phyloP scores from a whole-genome alignment of 108 stramenopile genomes.

The Pseudonitzschia pungens region DNA sequence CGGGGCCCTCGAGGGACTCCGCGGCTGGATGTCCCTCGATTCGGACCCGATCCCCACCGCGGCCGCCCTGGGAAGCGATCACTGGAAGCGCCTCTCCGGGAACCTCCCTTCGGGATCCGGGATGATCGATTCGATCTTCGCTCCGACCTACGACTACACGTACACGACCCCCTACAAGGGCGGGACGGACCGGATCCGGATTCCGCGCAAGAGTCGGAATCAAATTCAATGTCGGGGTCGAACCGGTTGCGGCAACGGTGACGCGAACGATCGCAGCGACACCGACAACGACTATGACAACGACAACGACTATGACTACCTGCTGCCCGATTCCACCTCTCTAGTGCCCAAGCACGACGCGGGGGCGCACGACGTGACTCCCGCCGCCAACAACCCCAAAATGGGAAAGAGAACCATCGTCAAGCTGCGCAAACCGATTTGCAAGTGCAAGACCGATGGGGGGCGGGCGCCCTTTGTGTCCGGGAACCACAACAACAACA shows the following conservation, averaged over 20 bases:
- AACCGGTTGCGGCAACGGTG: too few relatives aligned
- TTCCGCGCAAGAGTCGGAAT: too few relatives aligned
- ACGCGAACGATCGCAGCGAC: background rate
- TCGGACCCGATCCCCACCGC: background rate
- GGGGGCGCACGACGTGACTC: background rate
- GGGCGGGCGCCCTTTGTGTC: background rate
- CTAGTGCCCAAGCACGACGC: background rate
- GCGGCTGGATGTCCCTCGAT: constrained; percentile 3
- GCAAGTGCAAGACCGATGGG: constrained; percentile 10
- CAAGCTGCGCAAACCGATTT: constrained; percentile 11
- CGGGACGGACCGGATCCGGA: background rate
- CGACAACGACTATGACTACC: background rate
- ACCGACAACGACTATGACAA: background rate
- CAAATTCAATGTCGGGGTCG: too few relatives aligned
- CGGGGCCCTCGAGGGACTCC: constrained; percentile 5
- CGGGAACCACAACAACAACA: background rate
- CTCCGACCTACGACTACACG: constrained; percentile 4
- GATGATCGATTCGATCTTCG: background rate
- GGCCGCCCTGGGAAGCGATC: background rate
- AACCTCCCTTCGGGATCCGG: background rate
- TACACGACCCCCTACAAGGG: constrained; percentile 13
- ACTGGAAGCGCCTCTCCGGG: background rate
- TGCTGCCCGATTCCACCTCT: constrained; percentile 2
- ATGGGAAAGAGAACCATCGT: background rate
- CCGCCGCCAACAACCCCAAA: background rate